Evolutionary conservation across 2,329 filamentous ascomycete genomes (phyloP), one percentile per base, ranked within the genome.

Genomic region (Aspergillus pseudoviridinutans): DNA sequence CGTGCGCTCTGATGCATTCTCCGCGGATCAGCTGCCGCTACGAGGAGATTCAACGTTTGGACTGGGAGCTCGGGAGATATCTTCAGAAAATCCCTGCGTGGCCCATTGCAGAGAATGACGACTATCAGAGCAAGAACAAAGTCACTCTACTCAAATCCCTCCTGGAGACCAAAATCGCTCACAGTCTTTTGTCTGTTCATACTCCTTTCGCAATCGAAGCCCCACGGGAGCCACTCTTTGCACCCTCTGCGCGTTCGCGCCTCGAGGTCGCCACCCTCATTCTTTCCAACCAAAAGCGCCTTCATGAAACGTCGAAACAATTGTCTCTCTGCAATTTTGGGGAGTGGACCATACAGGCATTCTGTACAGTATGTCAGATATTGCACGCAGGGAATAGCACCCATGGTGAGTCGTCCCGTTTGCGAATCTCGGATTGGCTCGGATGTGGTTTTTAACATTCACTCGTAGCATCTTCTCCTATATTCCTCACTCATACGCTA

Each of bases 31-130:
- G 60, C 24, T 75, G 73, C 54, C 67, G 67, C n/a, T 74, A 76
- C 35, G 69, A 75, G n/a, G 74, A 77, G 29, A 72, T 77, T 14
- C 64, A 70, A 5, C 68, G 67, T 6, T 57, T 77, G n/a, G 75
- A 78, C 50, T 72, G 69, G 60, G 74, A 77, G 32, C 59, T 78
- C 5, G 70, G 61, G 32, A 67, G 68, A 4, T 64, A 72, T 20
- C 63, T 76, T 14, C 68, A 70, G 4, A 65, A 66, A 3, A 70
- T 76, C 41, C 74, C 74, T 0, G 20, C 57, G 0, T 77, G 74
- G 75, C 46, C 56, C 3, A 17, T 50, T 5, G 46, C 64, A 0
- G 62, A 68, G 2, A 25, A 61, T 6, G 63, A 58, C 14, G 66
- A 70, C 27, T 46, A 61, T 0, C 58, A 64, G 9, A 59, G 58